Evolutionary conservation across 2,329 filamentous ascomycete genomes (phyloP).

Genomic region (Arthrinium puccinioides): DNA sequence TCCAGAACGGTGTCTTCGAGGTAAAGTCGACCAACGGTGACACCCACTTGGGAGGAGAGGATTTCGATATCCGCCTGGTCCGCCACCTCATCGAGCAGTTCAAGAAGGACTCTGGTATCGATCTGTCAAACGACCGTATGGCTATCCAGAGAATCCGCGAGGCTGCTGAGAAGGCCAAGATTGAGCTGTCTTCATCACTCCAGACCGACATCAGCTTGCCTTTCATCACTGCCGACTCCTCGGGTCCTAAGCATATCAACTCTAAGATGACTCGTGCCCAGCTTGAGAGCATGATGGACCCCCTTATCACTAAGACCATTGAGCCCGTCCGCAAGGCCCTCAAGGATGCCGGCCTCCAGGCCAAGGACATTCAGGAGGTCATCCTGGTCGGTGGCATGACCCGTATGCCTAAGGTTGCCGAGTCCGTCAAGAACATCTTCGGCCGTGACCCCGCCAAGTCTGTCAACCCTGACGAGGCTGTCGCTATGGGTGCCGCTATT

Average conservation of each 20-base stretch:
- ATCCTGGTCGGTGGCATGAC: constrained; percentile 99
- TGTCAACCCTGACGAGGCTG: constrained; percentile 97
- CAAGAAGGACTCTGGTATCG: constrained; percentile 91
- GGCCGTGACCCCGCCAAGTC: constrained; percentile 95
- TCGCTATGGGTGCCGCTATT: constrained; percentile 93
- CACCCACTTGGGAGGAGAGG: constrained; percentile 95
- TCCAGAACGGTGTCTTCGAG: constrained; percentile 96
- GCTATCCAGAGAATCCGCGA: constrained; percentile 98
- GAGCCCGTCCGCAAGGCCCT: constrained; percentile 94
- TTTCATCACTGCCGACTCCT: constrained; percentile 95
- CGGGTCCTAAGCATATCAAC: constrained; percentile 98
- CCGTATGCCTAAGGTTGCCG: constrained; percentile 96
- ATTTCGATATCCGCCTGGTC: constrained; percentile 93
- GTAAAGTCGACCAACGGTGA: constrained; percentile 99
- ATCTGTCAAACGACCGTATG: constrained; percentile 90
- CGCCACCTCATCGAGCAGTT: constrained; percentile 91
- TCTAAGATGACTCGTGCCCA: constrained; percentile 85
- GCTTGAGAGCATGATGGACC: constrained; percentile 88
- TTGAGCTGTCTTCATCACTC: constrained; percentile 89
- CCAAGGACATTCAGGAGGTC: constrained; percentile 94
- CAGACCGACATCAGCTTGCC: constrained; percentile 98
- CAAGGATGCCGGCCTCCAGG: constrained; percentile 86
- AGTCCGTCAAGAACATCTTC: constrained; percentile 95
- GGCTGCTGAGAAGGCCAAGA: constrained; percentile 98
- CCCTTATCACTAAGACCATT: constrained; percentile 76